Percentiles rank a stretch among this genome's conserved stretches.
phyloP scores from a whole-genome alignment of 192 early-diverging fungal species.

The Gaertneriomyces sp. region DNA sequence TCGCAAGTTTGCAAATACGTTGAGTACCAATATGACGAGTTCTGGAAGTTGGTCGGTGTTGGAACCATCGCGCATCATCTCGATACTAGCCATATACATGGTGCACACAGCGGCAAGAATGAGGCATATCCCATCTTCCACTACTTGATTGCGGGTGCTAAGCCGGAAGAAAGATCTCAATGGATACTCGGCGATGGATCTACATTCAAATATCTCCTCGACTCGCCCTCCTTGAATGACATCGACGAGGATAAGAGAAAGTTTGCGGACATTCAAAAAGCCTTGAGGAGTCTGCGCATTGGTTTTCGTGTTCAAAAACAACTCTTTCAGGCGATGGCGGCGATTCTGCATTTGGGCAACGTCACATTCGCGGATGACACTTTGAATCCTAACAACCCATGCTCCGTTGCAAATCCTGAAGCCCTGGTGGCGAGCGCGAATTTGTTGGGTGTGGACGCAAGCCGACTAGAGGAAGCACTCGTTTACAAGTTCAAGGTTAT shows the following conservation, averaged over 20 bases:
- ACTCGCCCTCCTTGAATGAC: slow-evolving; percentile 43
- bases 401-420: slow-evolving; percentile 64
- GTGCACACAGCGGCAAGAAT: slow-evolving; percentile 51
- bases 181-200: slow-evolving; percentile 64
- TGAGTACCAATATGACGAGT: slow-evolving; percentile 26
- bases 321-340: slow-evolving; percentile 79
- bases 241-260: slow-evolving; percentile 36
- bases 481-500: slow-evolving; percentile 80
- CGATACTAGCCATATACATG: slow-evolving; percentile 72
- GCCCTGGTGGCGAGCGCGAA: slow-evolving; percentile 73
- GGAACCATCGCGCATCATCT: slow-evolving; percentile 83
- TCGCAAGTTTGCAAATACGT: slow-evolving; percentile 26
- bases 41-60: slow-evolving; percentile 67
- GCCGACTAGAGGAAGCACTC: slow-evolving; percentile 69
- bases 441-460: slow-evolving; percentile 73
- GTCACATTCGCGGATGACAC: slow-evolving; percentile 69
- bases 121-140: slow-evolving; percentile 92
- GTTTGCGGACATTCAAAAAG: slow-evolving; percentile 66
- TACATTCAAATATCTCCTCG: slow-evolving; percentile 32
- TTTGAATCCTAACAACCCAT: slow-evolving; percentile 60
- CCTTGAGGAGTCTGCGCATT: slow-evolving; percentile 82
- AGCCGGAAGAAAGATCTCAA: slow-evolving; percentile 68
- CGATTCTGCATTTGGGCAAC: slow-evolving; percentile 85
- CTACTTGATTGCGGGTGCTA: slow-evolving; percentile 76
- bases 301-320: slow-evolving; percentile 74